phyloP scores from a whole-genome alignment of 2,329 filamentous ascomycete species.

The Aspergillus transmontanensis region DNA sequence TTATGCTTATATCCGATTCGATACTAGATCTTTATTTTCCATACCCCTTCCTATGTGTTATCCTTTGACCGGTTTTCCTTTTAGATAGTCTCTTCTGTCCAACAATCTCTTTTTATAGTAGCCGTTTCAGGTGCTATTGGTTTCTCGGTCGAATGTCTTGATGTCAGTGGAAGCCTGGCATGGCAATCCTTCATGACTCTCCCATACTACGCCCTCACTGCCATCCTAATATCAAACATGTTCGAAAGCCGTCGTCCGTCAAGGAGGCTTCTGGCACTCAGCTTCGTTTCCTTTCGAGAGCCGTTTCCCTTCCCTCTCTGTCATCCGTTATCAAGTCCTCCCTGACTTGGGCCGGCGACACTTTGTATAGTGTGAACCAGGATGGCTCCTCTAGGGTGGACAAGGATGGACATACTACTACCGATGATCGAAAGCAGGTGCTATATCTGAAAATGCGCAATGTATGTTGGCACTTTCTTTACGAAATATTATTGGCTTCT shows the following conservation, averaged over 20 bases:
- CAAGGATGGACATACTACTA: slow-evolving; percentile 48
- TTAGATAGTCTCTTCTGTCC: neutral
- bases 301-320: slow-evolving; percentile 34
- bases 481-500: neutral
- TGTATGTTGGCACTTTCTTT: slow-evolving; percentile 48
- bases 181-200: slow-evolving; percentile 12
- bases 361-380: slow-evolving; percentile 41
- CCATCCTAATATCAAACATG: slow-evolving; percentile 25
- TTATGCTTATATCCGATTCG: neutral
- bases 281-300: slow-evolving; percentile 26
- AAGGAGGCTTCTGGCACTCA: slow-evolving; percentile 8
- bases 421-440: slow-evolving; percentile 64
- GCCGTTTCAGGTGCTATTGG: neutral
- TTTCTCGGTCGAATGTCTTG: neutral
- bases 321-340: slow-evolving; percentile 38
- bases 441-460: slow-evolving; percentile 67
- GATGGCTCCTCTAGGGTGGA: slow-evolving; percentile 58
- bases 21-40: neutral
- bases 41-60: neutral
- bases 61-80: neutral
- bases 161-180: slow-evolving; percentile 2
- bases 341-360: slow-evolving; percentile 39
- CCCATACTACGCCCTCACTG: slow-evolving; percentile 20
- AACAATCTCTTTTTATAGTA: neutral
- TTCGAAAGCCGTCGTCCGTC: slow-evolving; percentile 8